phyloP scores from a whole-genome alignment of 2,329 filamentous ascomycete genomes.

The Fusarium phyllophilum region DNA sequence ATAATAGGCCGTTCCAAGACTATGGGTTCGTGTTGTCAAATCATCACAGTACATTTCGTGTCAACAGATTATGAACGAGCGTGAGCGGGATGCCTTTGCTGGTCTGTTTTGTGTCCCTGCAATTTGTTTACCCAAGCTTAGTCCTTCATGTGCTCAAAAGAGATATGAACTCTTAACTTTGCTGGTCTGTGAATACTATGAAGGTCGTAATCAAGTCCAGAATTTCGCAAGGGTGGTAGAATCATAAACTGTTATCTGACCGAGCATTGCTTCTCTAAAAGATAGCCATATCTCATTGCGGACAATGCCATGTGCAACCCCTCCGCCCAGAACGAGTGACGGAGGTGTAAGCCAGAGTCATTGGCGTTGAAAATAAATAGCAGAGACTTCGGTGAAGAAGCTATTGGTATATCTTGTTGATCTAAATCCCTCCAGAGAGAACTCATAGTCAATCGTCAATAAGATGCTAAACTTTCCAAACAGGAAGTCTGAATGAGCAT shows the following conservation, averaged over 20 bases:
- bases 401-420: neutral
- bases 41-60: neutral
- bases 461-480: neutral
- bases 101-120: neutral
- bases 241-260: neutral
- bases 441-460: neutral
- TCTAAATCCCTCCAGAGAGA: neutral
- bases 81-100: neutral
- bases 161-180: neutral
- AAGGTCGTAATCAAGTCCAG: neutral
- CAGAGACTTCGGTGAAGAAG: neutral
- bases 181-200: neutral
- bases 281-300: neutral
- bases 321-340: neutral
- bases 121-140: too few relatives aligned
- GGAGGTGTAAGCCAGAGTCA: neutral
- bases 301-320: neutral
- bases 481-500: neutral
- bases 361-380: neutral
- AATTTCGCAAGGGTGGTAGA: neutral
- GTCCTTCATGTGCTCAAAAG: neutral
- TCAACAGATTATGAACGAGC: neutral
- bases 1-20: slow-evolving; percentile 16
- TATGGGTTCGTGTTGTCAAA: slow-evolving; percentile 25
- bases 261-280: neutral